Percentiles rank a stretch among this genome's conserved stretches.
Conservation (phyloP, 768 basidiomycete genomes). For the Pisolithus marmoratus region DNA sequence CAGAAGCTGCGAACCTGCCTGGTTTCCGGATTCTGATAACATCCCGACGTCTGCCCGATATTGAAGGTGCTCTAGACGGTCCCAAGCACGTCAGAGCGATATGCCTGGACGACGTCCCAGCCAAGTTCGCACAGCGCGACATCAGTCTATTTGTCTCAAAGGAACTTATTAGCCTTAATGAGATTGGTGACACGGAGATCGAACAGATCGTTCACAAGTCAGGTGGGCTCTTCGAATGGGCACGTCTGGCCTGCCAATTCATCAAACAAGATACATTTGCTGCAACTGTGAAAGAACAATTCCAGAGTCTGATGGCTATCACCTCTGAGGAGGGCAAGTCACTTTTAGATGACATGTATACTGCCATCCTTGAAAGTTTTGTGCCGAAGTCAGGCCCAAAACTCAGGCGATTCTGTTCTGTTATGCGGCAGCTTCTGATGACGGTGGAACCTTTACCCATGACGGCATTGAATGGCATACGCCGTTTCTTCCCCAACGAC, state of each 20-base stretch:
- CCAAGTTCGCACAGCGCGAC: neutral
- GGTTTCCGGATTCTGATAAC: neutral
- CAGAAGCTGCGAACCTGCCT: neutral
- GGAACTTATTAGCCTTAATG: neutral
- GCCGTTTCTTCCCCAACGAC: neutral
- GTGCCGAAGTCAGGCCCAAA: neutral
- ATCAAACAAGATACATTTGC: neutral
- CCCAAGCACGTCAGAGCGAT: neutral
- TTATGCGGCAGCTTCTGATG: neutral
- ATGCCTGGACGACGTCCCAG: neutral
- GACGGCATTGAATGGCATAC: neutral
- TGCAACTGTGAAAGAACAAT: neutral
- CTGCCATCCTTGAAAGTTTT: neutral
- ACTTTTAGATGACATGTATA: neutral
- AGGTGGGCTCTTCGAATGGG: neutral
- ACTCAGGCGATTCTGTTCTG: neutral
- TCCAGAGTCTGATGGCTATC: neutral
- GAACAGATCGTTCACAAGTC: neutral
- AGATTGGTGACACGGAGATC: neutral
- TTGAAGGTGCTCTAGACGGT: neutral
- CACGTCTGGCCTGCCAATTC: neutral
- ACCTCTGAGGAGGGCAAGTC: neutral
- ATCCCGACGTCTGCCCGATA: neutral
- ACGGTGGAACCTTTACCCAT: slow-evolving; percentile 2
- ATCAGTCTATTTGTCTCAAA: neutral